Base-by-base conservation (phyloP, 805 yeast genomes). In the Metschnikowia dekortorum region DNA sequence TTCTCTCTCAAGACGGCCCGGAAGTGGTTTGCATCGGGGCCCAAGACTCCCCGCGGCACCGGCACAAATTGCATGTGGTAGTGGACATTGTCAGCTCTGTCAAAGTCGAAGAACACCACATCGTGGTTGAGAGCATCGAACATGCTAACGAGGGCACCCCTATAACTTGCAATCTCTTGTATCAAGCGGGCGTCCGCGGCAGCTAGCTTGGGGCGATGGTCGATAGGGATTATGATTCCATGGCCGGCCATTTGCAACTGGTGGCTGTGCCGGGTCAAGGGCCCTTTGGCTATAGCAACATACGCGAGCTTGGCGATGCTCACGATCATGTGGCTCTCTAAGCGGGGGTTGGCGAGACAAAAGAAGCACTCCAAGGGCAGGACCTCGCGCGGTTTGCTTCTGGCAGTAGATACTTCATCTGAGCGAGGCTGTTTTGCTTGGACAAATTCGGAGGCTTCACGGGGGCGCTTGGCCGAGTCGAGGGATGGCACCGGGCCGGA, bases 251-350 rank as follows among this genome's bases (percentile, higher is more conserved):
- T 83, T 61, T 76, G 68, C 3, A 77, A 66, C 3, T 69, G 67
- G 11, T 70, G 70, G 9, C 63, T 66, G 0, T 84, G 80, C 29
- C 75, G 66, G 1, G 87, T 80, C 16, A 90, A 66, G 0, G 97
- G 97, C 0, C 97, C 97, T 61, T 87, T 89, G 0, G 96, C 95
- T 13, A 84, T 74, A 0, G 97, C 84, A 50, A 90, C 46, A 62
- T 89, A 90, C 0, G 82, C 68, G 42, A 73, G 70, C 10, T 77
- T 76, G 0, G 88, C 92, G 47, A 91, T 85, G 0, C 94, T 80
- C 0, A 89, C 75, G 10, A 90, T 80, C 85, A 91, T 82, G 64
- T 89, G 95, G 2, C 87, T 74, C 55, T 85, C 91, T 6, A 87
- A 75, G 11, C 83, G 78, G 0, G 96, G 87, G 60, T 88, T 89